These are phyloP conservation scores for Eustoma russellianum DNA, from an alignment of 257 asterid species.

Conservation along the genomic window DNA sequence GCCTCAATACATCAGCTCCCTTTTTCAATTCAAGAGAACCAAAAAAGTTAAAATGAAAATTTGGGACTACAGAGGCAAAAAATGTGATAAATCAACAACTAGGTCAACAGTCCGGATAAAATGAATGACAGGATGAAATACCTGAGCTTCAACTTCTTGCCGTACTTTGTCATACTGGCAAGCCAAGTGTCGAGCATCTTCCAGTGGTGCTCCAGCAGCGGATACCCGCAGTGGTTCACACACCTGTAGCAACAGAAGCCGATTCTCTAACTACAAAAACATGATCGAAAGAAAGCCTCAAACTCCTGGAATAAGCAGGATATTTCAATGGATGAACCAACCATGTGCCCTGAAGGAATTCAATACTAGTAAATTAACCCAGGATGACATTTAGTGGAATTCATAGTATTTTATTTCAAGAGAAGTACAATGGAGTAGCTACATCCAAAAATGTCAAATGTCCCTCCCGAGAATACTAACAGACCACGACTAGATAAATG, in stretches of 20 bases:
- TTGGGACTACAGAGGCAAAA: no score
- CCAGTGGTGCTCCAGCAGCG: conserved; percentile 78
- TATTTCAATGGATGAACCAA: background rate
- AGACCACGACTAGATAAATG: no score
- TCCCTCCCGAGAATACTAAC: no score
- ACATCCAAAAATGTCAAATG: no score
- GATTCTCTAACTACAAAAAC: no score
- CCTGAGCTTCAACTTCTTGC: conserved; percentile 90
- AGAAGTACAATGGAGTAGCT: no score
- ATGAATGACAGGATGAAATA: conserved; percentile 11
- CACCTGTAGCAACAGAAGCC: conserved; percentile 32
- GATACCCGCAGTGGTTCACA: conserved; percentile 69
- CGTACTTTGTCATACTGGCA: conserved; percentile 74
- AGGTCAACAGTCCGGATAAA: no score
- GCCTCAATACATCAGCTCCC: conserved; percentile 88
- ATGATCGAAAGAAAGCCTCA: background rate
- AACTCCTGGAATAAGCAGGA: background rate
- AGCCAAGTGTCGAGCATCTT: conserved; percentile 94
- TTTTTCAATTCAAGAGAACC: conserved; percentile 10
- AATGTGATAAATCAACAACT: no score
- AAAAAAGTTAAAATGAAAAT: background rate
- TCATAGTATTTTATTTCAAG: no score
- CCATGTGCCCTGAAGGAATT: no score
- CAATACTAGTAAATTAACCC: no score
- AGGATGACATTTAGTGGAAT: no score